Evolutionary conservation across 805 yeast genomes (phyloP).

Genomic region (Suhomyces sp.): DNA sequence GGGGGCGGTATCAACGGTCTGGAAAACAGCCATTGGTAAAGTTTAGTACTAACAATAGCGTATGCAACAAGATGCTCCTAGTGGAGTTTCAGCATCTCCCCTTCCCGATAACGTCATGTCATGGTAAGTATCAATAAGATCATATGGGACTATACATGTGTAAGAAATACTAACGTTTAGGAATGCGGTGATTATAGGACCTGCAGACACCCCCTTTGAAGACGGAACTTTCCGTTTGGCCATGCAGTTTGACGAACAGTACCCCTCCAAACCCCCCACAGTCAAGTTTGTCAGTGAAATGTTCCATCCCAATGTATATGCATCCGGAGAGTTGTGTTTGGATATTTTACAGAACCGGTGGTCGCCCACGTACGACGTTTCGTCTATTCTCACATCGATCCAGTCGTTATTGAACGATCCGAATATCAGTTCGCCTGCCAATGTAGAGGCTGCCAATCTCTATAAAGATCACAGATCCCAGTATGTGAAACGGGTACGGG

Average conservation of each 20-base stretch:
- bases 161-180: slow-evolving; percentile 8
- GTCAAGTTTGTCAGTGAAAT: slow-evolving; percentile 89
- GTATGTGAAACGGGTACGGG: slow-evolving; percentile 86
- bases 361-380: slow-evolving; percentile 98
- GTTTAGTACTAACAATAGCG: slow-evolving; percentile 37
- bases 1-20: too few relatives aligned
- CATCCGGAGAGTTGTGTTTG: slow-evolving; percentile 90
- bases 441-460: slow-evolving; percentile 94
- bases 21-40: too few relatives aligned
- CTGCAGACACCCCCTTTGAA: slow-evolving; percentile 95
- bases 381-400: slow-evolving; percentile 88
- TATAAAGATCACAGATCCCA: slow-evolving; percentile 94
- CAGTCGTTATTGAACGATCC: slow-evolving; percentile 94
- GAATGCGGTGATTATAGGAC: slow-evolving; percentile 98
- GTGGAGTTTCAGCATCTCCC: slow-evolving; percentile 97
- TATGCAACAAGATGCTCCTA: slow-evolving; percentile 97
- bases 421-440: slow-evolving; percentile 94
- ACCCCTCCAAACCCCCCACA: slow-evolving; percentile 94
- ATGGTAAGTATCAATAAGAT: slow-evolving; percentile 40
- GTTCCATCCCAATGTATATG: slow-evolving; percentile 98
- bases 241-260: slow-evolving; percentile 91
- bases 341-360: slow-evolving; percentile 96
- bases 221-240: slow-evolving; percentile 92
- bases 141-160: neutral
- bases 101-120: slow-evolving; percentile 95